Evolutionary conservation across 352 stramenopile species (phyloP), one percentile per base, ranked within the genome.

Genomic region (Globisporangium mamillatum): DNA sequence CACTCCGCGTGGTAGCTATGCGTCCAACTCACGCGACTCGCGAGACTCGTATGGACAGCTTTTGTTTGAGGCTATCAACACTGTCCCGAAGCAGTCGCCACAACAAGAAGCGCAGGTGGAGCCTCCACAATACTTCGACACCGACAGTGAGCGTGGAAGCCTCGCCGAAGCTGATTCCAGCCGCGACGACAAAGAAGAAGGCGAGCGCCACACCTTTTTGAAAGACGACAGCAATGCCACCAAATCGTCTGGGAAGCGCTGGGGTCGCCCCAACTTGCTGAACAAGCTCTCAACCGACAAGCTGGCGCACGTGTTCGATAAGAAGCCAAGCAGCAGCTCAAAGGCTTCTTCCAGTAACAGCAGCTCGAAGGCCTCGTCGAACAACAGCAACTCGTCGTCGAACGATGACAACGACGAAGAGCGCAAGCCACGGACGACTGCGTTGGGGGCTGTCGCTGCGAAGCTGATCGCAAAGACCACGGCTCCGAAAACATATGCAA

Each of bases 31-130:
- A 10, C 44, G 55, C 24, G 60, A 72, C 4, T 68, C 67, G 27
- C 44, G 67, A 9, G 55, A 72, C 6, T 68, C 67, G 53, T 65
- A 63, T 12, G 52, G 59, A 7, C 58, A 71, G 20, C 52, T 67
- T 36, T 36, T 71, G 5, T 71, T 71, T 34, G 50, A 67, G 24
- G 50, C 66, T 29, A 71, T 71, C 52, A 71, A 67, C 22, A 69
- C 58, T 10, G 66, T 63, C 18, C 22, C 55, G 20, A 72, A 68
- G 8, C 44, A 52, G 46, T 10, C 32, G 48, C 50, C 62, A 3
- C 38, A 41, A 16, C 16, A 50, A 12, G 32, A 29, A 1, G 7
- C 61, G 0, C 29, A 57, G 5, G 67, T 68, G 1, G 56, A 68
- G 32, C 55, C 44, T 8, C 44, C 44, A n/a, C 67, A 72, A 22